These are phyloP conservation scores for Barnettozyma vustinii DNA, from an alignment of 805 yeast species.

Conservation along the genomic window DNA sequence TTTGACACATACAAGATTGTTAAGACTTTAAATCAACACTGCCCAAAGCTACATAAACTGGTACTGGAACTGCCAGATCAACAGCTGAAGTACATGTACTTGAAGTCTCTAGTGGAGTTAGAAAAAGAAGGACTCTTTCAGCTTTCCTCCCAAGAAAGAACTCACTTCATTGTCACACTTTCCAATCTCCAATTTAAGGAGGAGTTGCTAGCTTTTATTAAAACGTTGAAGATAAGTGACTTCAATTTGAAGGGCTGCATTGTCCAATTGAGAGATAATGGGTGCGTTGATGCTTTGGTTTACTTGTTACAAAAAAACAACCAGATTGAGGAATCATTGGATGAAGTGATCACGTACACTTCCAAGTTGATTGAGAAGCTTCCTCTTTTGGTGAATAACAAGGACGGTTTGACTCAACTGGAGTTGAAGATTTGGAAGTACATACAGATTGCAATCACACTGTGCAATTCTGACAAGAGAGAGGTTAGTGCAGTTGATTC, in stretches of 20 bases:
- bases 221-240: conserved; percentile 18
- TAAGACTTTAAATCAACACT: conserved; percentile 23
- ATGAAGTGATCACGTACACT: conserved; percentile 16
- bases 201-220: conserved; percentile 15
- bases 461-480: conserved; percentile 23
- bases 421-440: conserved; percentile 33
- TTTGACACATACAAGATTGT: conserved; percentile 25
- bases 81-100: conserved; percentile 22
- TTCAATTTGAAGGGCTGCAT: conserved; percentile 22
- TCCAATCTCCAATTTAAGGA: conserved; percentile 13
- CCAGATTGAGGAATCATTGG: conserved; percentile 20
- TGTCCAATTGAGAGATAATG: conserved; percentile 17
- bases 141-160: conserved; percentile 16
- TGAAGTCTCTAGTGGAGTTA: conserved; percentile 18
- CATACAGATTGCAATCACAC: conserved; percentile 29
- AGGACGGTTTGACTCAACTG: conserved; percentile 9
- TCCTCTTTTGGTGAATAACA: conserved; percentile 10
- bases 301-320: conserved; percentile 14
- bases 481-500: conserved; percentile 4
- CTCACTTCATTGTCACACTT: conserved; percentile 17
- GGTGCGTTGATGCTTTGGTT: conserved; percentile 23
- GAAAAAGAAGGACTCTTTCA: conserved; percentile 18
- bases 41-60: conserved; percentile 16
- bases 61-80: conserved; percentile 14
- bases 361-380: conserved; percentile 13